Conservation (phyloP, 345 rosid genomes). For the Garcia nutans region DNA sequence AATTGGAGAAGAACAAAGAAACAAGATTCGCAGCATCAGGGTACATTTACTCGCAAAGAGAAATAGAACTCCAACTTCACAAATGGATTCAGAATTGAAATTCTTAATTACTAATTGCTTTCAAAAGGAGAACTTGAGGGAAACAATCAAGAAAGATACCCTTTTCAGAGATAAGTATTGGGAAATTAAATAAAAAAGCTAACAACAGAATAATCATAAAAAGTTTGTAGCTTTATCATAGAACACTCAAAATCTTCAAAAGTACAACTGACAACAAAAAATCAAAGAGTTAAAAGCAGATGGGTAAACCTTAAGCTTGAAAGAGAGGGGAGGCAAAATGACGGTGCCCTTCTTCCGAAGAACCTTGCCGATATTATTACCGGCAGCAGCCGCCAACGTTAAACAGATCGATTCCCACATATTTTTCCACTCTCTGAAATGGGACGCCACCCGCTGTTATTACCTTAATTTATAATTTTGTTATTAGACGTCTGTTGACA, state of each 20-base stretch:
- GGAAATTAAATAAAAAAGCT: background rate
- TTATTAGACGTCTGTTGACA: background rate
- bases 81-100: background rate
- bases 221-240: background rate
- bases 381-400: conserved; percentile 93
- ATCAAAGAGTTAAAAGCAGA: background rate
- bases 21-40: no score
- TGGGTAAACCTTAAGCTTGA: background rate
- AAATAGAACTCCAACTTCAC: background rate
- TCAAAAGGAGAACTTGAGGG: background rate
- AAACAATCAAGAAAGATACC: background rate
- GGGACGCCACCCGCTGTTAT: background rate
- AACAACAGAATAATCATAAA: no score
- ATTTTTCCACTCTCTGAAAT: conserved; percentile 8
- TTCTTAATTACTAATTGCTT: background rate
- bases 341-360: conserved; percentile 58
- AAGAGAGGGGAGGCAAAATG: background rate
- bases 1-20: background rate
- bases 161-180: background rate
- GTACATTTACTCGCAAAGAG: background rate
- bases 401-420: conserved; percentile 93
- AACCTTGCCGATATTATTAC: conserved; percentile 93
- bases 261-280: background rate
- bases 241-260: background rate
- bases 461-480: background rate